Evolutionary conservation across 2,329 filamentous ascomycete species (phyloP).

Genomic region (Fusarium sp.): DNA sequence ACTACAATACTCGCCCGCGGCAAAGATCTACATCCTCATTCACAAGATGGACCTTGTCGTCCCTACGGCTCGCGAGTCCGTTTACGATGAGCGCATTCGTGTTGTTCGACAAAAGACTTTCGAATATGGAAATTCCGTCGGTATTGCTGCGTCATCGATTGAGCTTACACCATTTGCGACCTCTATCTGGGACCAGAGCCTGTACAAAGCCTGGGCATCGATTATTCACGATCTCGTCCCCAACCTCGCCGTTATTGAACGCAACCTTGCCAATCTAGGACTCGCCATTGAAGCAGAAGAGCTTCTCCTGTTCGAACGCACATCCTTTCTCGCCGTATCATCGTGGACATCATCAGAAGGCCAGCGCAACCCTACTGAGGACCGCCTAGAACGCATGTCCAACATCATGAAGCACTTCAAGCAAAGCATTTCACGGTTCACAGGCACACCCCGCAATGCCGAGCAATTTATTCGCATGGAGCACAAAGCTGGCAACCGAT

Average conservation of each 20-base stretch:
- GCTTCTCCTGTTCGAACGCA: conserved; percentile 93
- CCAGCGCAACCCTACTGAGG: conserved; percentile 85
- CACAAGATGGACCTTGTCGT: conserved; percentile 99
- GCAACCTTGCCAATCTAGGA: conserved; percentile 84
- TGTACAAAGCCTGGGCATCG: conserved; percentile 98
- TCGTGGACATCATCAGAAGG: conserved; percentile 85
- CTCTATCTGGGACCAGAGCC: conserved; percentile 97
- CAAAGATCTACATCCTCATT: conserved; percentile 93
- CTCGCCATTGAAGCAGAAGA: conserved; percentile 92
- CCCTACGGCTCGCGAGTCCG: conserved; percentile 78
- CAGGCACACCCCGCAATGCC: conserved; percentile 82
- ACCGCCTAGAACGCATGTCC: conserved; percentile 92
- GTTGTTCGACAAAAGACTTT: conserved; percentile 80
- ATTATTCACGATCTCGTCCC: conserved; percentile 99
- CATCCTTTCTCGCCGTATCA: conserved; percentile 96
- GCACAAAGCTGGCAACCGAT: conserved; percentile 80
- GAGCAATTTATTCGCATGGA: conserved; percentile 87
- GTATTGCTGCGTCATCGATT: conserved; percentile 58
- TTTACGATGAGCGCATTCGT: conserved; percentile 86
- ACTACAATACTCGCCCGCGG: conserved; percentile 82
- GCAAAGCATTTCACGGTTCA: conserved; percentile 82
- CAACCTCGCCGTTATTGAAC: conserved; percentile 89
- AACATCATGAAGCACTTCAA: conserved; percentile 99
- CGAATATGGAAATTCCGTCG: conserved; percentile 61
- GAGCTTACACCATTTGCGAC: conserved; percentile 91